Conservation (phyloP, 2,329 filamentous ascomycete genomes). For the Rutstroemia sp. region DNA sequence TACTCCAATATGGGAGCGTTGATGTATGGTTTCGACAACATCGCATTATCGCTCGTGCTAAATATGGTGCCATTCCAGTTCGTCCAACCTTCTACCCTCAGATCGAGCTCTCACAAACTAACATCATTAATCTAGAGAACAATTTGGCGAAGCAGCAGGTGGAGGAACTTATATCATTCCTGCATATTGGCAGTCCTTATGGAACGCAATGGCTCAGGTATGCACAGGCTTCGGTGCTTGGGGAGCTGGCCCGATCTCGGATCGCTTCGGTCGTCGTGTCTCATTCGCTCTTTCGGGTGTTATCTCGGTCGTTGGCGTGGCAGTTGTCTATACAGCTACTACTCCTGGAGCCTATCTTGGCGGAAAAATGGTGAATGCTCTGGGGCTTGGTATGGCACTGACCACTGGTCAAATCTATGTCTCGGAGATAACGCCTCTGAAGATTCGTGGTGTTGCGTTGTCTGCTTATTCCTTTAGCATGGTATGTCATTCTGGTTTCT, state of each 20-base stretch:
- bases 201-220: background rate
- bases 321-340: background rate
- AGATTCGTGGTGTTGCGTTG: constrained; percentile 1
- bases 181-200: constrained; percentile 1
- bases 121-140: background rate
- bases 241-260: background rate
- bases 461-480: constrained; percentile 1
- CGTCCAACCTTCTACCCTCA: background rate
- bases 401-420: constrained; percentile 1
- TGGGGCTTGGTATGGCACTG: constrained; percentile 1
- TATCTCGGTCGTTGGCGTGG: background rate
- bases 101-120: background rate
- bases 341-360: background rate
- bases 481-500: background rate
- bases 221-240: constrained; percentile 1
- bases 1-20: background rate
- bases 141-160: background rate
- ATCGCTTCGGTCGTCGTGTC: background rate
- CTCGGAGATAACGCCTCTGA: background rate
- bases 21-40: background rate
- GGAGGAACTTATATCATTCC: background rate
- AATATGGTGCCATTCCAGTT: background rate
- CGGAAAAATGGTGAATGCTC: background rate
- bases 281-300: background rate
- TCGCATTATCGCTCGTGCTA: background rate